Base-by-base conservation (phyloP, 2,329 filamentous ascomycete genomes). In the Helotiales sp. region DNA sequence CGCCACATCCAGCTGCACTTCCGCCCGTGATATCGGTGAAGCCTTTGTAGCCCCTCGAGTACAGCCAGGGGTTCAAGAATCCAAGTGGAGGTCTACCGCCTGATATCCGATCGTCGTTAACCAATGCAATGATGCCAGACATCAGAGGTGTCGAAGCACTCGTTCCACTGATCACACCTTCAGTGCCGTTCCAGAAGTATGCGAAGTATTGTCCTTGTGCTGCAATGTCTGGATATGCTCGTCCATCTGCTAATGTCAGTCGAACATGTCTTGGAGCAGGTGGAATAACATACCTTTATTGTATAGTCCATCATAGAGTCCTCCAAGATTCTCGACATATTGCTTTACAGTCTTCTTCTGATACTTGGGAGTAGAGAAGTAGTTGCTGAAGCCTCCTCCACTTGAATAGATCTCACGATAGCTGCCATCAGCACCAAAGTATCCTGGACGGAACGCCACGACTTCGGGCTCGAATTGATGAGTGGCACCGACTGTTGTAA, bases 101-200 rank as follows among this genome's bases (percentile, higher is more conserved):
- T 0, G 78, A 72, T 17, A 87, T 69, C 13, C 84, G 73, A 0
- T 82, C 83, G 60, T 87, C 85, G 63, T 89, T 89, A 44, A 88
- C 74, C 4, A 89, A 75, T 2, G 81, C 74, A 34, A 89, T 74
- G 56, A 88, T 76, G 17, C 77, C 81, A 0, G 82, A 77, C 2
- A 81, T 79, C 0, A 82, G 72, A 0, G 86, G 86, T 0, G 80
- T 73, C 0, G 83, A 79, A 12, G 83, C 83, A 8, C 74, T 78
- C 1, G 78, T 82, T 3, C 82, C 82, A 24, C 74, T 76, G 31
- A 83, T 76, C 0, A 68, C 64, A 1, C 68, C 66, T 34, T 70
- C 67, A 0, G 63, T 71, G 4, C 71, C 70, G 38, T 75, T 73
- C 63, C 72, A 74, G 58, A 73, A 60, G 22, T 67, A 62, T 6